Conservation (phyloP, 83 land plant genomes). For the Thuja plicata region DNA sequence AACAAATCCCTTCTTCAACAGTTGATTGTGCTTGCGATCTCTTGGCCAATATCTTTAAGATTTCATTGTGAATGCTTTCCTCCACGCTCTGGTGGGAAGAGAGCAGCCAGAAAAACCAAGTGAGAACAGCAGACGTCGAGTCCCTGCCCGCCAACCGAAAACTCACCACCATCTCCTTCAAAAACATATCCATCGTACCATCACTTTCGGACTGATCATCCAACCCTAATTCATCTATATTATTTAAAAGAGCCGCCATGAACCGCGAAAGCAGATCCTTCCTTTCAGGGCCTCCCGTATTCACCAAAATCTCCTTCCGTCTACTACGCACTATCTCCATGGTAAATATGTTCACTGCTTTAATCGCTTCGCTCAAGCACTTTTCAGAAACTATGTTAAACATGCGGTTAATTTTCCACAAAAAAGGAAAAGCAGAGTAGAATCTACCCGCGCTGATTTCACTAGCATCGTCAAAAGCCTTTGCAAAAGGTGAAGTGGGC, state of each 20-base stretch:
- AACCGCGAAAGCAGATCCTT: constrained; percentile 34
- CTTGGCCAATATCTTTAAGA: background rate
- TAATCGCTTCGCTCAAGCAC: constrained; percentile 31
- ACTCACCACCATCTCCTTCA: background rate
- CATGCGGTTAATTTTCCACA: constrained; percentile 43
- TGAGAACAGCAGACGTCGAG: background rate
- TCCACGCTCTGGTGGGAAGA: background rate
- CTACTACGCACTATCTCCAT: constrained; percentile 29
- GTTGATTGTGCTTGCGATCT: too few relatives aligned
- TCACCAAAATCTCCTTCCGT: background rate
- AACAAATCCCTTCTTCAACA: background rate
- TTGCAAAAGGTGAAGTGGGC: constrained; percentile 33
- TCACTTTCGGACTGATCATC: background rate
- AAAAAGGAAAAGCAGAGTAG: constrained; percentile 13
- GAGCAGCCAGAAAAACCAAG: background rate
- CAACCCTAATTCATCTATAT: too few relatives aligned
- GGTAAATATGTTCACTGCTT: constrained; percentile 23
- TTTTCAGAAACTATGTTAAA: constrained; percentile 45
- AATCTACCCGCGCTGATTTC: constrained; percentile 39
- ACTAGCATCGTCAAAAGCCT: constrained; percentile 50
- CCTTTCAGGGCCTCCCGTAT: background rate
- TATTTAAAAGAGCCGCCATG: background rate
- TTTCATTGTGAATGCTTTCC: background rate
- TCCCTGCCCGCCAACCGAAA: background rate
- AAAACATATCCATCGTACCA: background rate